Base-by-base conservation (phyloP, 495 filamentous ascomycete genomes). In the Penicillium ochrochloron region DNA sequence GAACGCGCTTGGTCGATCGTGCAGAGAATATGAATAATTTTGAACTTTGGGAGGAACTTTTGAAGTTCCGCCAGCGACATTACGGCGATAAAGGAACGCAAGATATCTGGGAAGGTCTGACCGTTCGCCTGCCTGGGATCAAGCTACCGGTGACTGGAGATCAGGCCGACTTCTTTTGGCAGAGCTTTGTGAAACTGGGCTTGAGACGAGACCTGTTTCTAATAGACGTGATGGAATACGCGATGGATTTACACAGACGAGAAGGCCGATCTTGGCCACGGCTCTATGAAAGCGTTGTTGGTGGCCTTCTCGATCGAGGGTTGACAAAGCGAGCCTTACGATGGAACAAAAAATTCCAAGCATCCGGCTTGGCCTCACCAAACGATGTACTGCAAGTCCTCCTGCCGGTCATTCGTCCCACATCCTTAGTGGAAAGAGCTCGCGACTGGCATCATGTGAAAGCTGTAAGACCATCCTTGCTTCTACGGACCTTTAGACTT, bases 101-200 rank as follows among this genome's bases (percentile, higher is more conserved):
- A 17, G 77, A 79, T 41, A 88, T 93, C 41, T 95, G 88, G 86
- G 73, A 82, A 57, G 86, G 83, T 4, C 75, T 93, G 61, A 80
- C 81, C 25, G 65, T 73, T 12, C 78, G 82, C 21, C 61, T 86
- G 29, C 75, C 70, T 41, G 74, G 64, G 0, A 65, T 80, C 6
- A 44, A 71, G 12, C 64, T 90, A 5, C 86, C 87, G 27, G 78
- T 80, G 0, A 60, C 53, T 1, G 85, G 84, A 19, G 70, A 69
- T 34, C 50, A 70, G n/a, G 87, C 85, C 23, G 75, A 85, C 48
- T 74, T 76, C 59, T 76, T 90, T 0, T 91, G 89, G 89, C 68
- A 73, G 19, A 80, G 75, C 42, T 84, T 90, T 62, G 70, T 88
- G 58, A 67, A 80, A 25, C 59, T 83, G 48, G 85, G 82, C 1